Conservation (phyloP, 2,329 filamentous ascomycete species). For the Parafenestella ontariensis region DNA sequence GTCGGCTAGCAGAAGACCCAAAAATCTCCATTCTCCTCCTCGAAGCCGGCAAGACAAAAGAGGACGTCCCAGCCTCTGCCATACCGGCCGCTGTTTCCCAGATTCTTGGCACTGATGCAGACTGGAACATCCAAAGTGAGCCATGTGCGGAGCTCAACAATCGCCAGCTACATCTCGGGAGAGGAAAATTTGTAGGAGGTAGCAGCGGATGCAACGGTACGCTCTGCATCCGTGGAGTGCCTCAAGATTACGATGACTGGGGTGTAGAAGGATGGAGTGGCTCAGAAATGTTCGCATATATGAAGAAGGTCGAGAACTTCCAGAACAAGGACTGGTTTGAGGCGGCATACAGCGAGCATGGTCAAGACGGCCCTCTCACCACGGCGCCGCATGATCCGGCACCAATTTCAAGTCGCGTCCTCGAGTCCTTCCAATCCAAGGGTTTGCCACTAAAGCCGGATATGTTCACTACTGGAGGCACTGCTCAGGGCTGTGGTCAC, state of each 20-base stretch:
- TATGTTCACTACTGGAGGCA: conserved; percentile 17
- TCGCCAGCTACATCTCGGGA: conserved; percentile 54
- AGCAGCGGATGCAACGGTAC: conserved; percentile 58
- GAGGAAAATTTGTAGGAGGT: conserved; percentile 58
- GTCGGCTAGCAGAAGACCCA: conserved; percentile 52
- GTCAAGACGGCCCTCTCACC: conserved; percentile 56
- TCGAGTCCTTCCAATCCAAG: conserved; percentile 17
- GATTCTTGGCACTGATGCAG: conserved; percentile 55
- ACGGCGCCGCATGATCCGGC: conserved; percentile 64
- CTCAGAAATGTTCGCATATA: conserved; percentile 62
- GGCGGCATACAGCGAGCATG: conserved; percentile 53
- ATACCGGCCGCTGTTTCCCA: conserved; percentile 43
- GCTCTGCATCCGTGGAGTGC: conserved; percentile 55
- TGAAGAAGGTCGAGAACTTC: conserved; percentile 65
- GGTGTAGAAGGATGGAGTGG: conserved; percentile 60
- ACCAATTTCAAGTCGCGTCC: conserved; percentile 54
- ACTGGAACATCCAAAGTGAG: conserved; percentile 57
- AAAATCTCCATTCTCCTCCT: conserved; percentile 50
- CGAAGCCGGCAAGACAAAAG: conserved; percentile 49
- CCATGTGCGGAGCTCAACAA: conserved; percentile 47
- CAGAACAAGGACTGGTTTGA: conserved; percentile 64
- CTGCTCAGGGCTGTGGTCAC: conserved; percentile 11
- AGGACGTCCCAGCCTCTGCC: conserved; percentile 14
- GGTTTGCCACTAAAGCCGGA: conserved; percentile 14
- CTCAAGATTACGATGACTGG: conserved; percentile 62